These are phyloP conservation scores for Immersiporthe knoxdaviesiana DNA, from an alignment of 2,329 filamentous ascomycete species.

Conservation along the genomic window DNA sequence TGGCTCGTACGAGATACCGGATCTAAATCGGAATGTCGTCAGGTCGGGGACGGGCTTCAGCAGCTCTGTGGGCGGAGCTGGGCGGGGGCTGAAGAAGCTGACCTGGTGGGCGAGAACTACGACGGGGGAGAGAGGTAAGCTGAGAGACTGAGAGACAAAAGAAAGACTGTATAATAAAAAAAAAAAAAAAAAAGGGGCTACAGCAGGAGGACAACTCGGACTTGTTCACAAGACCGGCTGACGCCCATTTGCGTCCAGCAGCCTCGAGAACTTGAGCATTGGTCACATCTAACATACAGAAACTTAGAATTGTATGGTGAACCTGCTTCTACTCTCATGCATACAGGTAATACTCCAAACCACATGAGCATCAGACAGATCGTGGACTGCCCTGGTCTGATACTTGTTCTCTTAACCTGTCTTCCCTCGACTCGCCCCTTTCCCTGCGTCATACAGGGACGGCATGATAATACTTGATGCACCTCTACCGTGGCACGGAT, in stretches of 20 bases:
- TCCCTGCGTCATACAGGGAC: background rate
- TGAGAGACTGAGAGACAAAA: too few species aligned
- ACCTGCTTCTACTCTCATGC: background rate
- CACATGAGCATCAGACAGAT: background rate
- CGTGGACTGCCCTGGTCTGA: background rate
- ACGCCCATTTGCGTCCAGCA: background rate
- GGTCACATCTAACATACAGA: background rate
- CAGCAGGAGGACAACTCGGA: background rate
- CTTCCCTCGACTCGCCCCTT: background rate
- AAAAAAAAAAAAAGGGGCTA: too few species aligned
- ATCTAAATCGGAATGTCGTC: conserved; percentile 38
- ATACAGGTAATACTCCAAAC: background rate
- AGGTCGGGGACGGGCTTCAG: conserved; percentile 20
- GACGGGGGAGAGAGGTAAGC: background rate
- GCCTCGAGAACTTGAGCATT: background rate
- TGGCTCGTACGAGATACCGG: conserved; percentile 42
- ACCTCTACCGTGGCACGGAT: background rate
- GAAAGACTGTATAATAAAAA: too few species aligned
- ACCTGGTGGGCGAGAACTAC: background rate
- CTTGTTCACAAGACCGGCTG: background rate
- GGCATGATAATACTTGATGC: background rate
- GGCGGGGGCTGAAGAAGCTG: background rate
- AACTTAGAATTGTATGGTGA: background rate
- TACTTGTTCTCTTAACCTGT: background rate
- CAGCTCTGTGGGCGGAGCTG: conserved; percentile 7